Conservation (phyloP, 192 early-diverging fungal species). For the Geranomyces michiganensis region DNA sequence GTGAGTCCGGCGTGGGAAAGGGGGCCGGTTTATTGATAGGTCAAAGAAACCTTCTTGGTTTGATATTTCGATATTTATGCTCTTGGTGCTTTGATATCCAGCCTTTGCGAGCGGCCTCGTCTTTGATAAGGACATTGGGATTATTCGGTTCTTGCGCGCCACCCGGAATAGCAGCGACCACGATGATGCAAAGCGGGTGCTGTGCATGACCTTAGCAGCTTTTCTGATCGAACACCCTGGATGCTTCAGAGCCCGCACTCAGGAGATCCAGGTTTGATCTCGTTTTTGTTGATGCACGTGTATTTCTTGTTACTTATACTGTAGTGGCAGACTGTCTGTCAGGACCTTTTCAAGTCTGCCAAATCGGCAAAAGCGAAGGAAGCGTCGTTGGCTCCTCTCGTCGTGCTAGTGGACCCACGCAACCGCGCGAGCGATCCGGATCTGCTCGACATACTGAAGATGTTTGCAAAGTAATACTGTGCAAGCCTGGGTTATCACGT, state of each 20-base stretch:
- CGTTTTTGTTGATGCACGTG: neutral
- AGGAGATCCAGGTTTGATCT: slow-evolving; percentile 36
- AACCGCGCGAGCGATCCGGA: slow-evolving; percentile 18
- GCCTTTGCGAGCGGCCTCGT: slow-evolving; percentile 35
- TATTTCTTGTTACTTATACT: too few relatives aligned
- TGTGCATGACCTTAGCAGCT: slow-evolving; percentile 25
- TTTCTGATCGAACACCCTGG: slow-evolving; percentile 15
- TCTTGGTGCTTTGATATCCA: slow-evolving; percentile 3
- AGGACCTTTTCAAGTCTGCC: slow-evolving; percentile 19
- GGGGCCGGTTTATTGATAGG: too few relatives aligned
- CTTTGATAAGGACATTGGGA: slow-evolving; percentile 39
- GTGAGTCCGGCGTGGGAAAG: too few relatives aligned
- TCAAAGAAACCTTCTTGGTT: too few relatives aligned
- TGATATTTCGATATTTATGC: too few relatives aligned
- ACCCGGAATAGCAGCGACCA: slow-evolving; percentile 22
- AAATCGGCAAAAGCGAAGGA: slow-evolving; percentile 38
- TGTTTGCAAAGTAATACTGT: slow-evolving; percentile 21
- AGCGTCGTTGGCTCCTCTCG: slow-evolving; percentile 25
- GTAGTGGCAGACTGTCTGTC: slow-evolving; percentile 15
- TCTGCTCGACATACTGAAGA: slow-evolving; percentile 22
- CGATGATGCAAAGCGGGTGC: slow-evolving; percentile 35
- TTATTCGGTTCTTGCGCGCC: slow-evolving; percentile 27
- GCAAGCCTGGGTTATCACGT: neutral
- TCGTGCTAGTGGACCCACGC: slow-evolving; percentile 26
- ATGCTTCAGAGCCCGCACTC: slow-evolving; percentile 16